Conservation (phyloP, 148 eudicot genomes). For the Fagopyrum tataricum region DNA sequence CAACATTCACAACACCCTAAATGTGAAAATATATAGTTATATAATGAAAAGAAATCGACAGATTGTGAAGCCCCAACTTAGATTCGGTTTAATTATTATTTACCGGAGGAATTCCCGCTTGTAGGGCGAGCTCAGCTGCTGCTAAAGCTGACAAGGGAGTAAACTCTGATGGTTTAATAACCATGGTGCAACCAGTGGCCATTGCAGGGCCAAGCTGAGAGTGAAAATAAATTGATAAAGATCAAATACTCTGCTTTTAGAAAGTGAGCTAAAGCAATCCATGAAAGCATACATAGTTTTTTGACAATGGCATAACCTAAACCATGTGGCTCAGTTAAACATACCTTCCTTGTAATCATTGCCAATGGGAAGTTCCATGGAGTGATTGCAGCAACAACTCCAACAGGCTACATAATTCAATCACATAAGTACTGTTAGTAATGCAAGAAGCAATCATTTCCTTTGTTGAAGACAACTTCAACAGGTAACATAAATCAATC, state of each 20-base stretch:
- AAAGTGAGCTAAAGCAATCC: not conserved
- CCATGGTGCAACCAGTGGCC: conserved; percentile 95
- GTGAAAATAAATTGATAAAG: not conserved
- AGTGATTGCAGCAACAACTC: conserved; percentile 87
- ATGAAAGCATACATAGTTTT: not conserved
- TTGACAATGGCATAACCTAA: conserved; percentile 2
- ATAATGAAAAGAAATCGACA: not conserved
- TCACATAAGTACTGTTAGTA: not conserved
- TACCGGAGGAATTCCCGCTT: conserved; percentile 98
- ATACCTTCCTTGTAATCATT: conserved; percentile 92
- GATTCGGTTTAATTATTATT: not conserved
- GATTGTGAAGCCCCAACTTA: not conserved
- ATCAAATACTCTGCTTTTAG: not conserved
- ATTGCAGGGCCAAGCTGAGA: conserved; percentile 93
- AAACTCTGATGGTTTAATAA: conserved; percentile 88
- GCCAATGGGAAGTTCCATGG: conserved; percentile 99
- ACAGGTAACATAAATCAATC: conserved; percentile 58
- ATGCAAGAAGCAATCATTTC: no score
- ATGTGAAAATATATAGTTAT: conserved; percentile 3
- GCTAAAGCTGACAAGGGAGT: conserved; percentile 95
- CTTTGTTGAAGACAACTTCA: conserved; percentile 45
- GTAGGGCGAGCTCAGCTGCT: conserved; percentile 82
- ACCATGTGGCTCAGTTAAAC: conserved; percentile 12
- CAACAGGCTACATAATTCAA: conserved; percentile 69
- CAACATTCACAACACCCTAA: conserved; percentile 87